Evolutionary conservation across 2,329 filamentous ascomycete species (phyloP), one percentile per base, ranked within the genome.

Genomic region (Penicillium sp.): DNA sequence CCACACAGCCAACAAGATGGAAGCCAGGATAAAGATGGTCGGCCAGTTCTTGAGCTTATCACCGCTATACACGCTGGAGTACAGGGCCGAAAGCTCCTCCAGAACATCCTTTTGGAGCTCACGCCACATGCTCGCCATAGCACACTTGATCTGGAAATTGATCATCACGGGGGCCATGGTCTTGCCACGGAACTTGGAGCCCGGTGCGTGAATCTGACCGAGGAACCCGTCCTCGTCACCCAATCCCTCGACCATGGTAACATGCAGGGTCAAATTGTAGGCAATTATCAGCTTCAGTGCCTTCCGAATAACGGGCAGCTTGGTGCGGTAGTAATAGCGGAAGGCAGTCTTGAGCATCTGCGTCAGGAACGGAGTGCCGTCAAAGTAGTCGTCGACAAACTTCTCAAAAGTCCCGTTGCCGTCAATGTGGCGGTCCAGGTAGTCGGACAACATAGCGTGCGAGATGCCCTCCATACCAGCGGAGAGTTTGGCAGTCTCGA

Each of bases 21-120:
- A 91, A 8, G 91, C 92, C 48, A 96, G 80, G 82, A 97, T 95
- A 80, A 96, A 97, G 69, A 97, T 97, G 42, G 91, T 96, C 1
- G 92, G 92, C 92, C 92, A 97, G 76, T 96, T 95, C 83, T 95
- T 96, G 62, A 96, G 82, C 72, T 95, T 92, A 71, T 96, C 92
- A 52, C 92, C 92, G 63, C 88, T 95, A 80, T 97, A 97, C 39
- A 97, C 92, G 57, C 90, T 95, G n/a, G 89, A 95, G 80, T 96
- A 97, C 12, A 97, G 80, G 6, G 83, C 76, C 1, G 92, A 96
- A 1, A 97, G 81, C 76, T 97, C 92, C 75, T 95, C 91, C 2
- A 97, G 80, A 32, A 96, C 90, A 62, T 96, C 92, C 76, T 95
- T 95, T 71, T 96, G 91, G 50, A 97, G 79, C 72, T 95, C 91